These are phyloP conservation scores for Trichoderma oligosporum DNA, from an alignment of 2,329 filamentous ascomycete genomes.

Conservation along the genomic window DNA sequence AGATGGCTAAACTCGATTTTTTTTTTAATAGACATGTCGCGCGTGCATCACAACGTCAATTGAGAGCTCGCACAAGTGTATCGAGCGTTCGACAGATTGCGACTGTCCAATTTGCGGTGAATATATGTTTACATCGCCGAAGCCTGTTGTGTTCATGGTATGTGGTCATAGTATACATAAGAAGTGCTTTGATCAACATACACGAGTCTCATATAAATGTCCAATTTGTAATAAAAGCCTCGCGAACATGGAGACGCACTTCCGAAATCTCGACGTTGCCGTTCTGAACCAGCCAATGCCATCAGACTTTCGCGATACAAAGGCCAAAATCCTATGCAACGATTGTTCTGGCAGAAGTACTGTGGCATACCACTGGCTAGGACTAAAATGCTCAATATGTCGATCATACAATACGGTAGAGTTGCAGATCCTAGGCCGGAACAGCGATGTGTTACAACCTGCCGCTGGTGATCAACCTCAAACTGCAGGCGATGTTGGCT, in stretches of 20 bases:
- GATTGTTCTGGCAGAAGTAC: constrained; percentile 87
- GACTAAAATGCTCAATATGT: constrained; percentile 78
- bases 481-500: neutral
- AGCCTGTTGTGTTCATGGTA: constrained; percentile 85
- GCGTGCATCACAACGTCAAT: constrained; percentile 91
- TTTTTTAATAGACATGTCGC: constrained; percentile 68
- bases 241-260: constrained; percentile 96
- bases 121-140: constrained; percentile 90
- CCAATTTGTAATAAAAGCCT: constrained; percentile 95
- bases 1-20: neutral
- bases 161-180: constrained; percentile 96
- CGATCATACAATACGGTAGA: constrained; percentile 67
- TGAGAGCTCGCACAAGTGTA: constrained; percentile 82
- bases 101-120: constrained; percentile 96
- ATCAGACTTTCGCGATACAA: constrained; percentile 70
- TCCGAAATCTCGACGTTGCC: constrained; percentile 82
- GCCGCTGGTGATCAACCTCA: constrained; percentile 26
- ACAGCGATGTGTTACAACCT: constrained; percentile 28
- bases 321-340: constrained; percentile 85
- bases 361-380: constrained; percentile 90
- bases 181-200: constrained; percentile 82
- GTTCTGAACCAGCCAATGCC: constrained; percentile 94
- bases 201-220: constrained; percentile 88
- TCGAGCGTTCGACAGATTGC: constrained; percentile 89
- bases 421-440: constrained; percentile 54